These are phyloP conservation scores for Cyberlindnera mrakii DNA, from an alignment of 805 yeast species.

Conservation along the genomic window DNA sequence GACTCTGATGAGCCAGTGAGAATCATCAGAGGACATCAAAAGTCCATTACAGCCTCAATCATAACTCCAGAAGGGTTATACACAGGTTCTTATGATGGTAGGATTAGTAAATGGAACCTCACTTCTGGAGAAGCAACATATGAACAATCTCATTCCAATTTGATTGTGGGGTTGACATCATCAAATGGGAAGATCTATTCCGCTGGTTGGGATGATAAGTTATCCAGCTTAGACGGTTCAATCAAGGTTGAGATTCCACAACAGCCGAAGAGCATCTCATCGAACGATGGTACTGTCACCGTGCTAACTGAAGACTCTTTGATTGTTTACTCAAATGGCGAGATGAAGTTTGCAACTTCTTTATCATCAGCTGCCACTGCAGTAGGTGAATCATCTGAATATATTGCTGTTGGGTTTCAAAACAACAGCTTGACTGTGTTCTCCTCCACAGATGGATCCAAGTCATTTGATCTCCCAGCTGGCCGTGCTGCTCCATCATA, in stretches of 20 bases:
- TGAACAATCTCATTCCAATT: constrained; percentile 51
- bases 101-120: constrained; percentile 53
- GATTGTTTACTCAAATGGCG: constrained; percentile 29
- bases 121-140: constrained; percentile 32
- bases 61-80: constrained; percentile 27
- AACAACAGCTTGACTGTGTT: constrained; percentile 36
- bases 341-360: constrained; percentile 22
- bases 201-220: constrained; percentile 87
- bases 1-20: constrained; percentile 28
- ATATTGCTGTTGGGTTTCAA: constrained; percentile 44
- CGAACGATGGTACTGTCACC: constrained; percentile 31
- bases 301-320: constrained; percentile 33
- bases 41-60: constrained; percentile 60
- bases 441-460: constrained; percentile 22
- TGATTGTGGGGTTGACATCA: constrained; percentile 48
- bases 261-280: constrained; percentile 47
- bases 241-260: constrained; percentile 29
- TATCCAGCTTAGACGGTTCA: constrained; percentile 35
- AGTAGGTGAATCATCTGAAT: constrained; percentile 36
- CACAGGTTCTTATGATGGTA: constrained; percentile 84
- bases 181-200: constrained; percentile 34
- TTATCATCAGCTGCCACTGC: constrained; percentile 39
- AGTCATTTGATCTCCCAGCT: constrained; percentile 30
- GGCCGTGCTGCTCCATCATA: constrained; percentile 58
- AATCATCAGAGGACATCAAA: constrained; percentile 72